Conservation (phyloP, 495 filamentous ascomycete genomes). For the Friedmanniomyces simplex region DNA sequence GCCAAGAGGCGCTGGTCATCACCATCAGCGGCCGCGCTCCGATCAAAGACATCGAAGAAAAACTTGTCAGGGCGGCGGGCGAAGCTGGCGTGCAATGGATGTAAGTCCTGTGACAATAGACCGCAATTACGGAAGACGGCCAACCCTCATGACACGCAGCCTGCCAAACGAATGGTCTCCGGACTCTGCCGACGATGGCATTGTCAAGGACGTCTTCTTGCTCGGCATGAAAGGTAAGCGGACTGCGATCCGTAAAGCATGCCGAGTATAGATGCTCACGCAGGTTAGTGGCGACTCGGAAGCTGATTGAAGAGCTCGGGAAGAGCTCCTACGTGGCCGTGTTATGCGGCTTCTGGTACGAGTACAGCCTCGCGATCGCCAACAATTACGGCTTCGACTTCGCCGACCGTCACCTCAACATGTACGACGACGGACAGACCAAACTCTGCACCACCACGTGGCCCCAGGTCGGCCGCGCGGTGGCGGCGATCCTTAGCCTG, state of each 20-base stretch:
- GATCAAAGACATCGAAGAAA: slow-evolving; percentile 29
- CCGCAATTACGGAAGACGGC: not conserved
- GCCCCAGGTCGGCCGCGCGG: slow-evolving; percentile 36
- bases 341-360: slow-evolving; percentile 44
- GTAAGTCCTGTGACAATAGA: not conserved
- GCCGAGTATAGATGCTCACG: not conserved
- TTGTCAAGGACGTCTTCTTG: not conserved
- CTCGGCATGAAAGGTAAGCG: not conserved
- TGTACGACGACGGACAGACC: not conserved
- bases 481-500: slow-evolving; percentile 24
- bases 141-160: not conserved
- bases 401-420: slow-evolving; percentile 33
- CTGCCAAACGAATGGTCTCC: slow-evolving; percentile 45
- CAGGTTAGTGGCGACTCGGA: not conserved
- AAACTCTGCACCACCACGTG: slow-evolving; percentile 32
- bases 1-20: slow-evolving; percentile 34
- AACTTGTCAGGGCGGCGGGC: slow-evolving; percentile 48
- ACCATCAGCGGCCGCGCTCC: slow-evolving; percentile 48
- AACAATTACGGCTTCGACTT: slow-evolving; percentile 40
- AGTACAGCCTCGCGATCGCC: slow-evolving; percentile 35
- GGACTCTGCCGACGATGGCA: not conserved
- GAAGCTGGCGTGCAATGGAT: slow-evolving; percentile 50
- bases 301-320: slow-evolving; percentile 30
- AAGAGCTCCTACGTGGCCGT: not conserved
- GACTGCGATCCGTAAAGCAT: not conserved